A percentile compares a stretch with the other conserved stretches of the same genome.
Evolutionary conservation across 768 basidiomycete species (phyloP).

Genomic region (Termitomyces sp.): DNA sequence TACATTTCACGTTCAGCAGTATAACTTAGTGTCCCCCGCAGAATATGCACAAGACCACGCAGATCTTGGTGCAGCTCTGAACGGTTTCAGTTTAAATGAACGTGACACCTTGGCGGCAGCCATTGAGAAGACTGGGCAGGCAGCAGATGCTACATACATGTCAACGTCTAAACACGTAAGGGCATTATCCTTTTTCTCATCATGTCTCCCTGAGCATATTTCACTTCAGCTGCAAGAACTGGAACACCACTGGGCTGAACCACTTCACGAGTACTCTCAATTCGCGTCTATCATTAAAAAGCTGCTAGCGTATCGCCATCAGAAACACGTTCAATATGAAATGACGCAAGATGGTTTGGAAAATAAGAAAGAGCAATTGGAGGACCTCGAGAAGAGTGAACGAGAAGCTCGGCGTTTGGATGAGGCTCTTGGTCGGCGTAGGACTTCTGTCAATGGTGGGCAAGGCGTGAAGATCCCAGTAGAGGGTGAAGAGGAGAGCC

Average conservation of each 20-base stretch:
- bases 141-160: slow-evolving; percentile 90
- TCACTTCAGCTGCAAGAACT: slow-evolving; percentile 77
- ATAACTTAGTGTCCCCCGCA: slow-evolving; percentile 18
- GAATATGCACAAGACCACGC: slow-evolving; percentile 84
- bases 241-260: slow-evolving; percentile 94
- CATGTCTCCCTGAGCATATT: slow-evolving; percentile 4
- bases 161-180: slow-evolving; percentile 85
- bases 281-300: slow-evolving; percentile 95
- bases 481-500: slow-evolving; percentile 20
- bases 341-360: slow-evolving; percentile 93
- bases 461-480: slow-evolving; percentile 19
- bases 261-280: slow-evolving; percentile 92
- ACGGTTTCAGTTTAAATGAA: slow-evolving; percentile 92
- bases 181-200: not conserved
- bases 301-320: slow-evolving; percentile 89
- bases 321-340: slow-evolving; percentile 97
- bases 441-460: slow-evolving; percentile 20
- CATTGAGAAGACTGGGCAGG: slow-evolving; percentile 96
- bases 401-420: slow-evolving; percentile 85
- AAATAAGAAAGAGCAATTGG: slow-evolving; percentile 75
- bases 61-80: slow-evolving; percentile 87
- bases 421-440: slow-evolving; percentile 71
- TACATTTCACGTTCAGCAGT: not conserved
- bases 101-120: slow-evolving; percentile 66
- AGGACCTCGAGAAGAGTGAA: slow-evolving; percentile 90